Evolutionary conservation across 1,284 basidiomycete genomes (phyloP).

Genomic region (Rhodotorula sp.): DNA sequence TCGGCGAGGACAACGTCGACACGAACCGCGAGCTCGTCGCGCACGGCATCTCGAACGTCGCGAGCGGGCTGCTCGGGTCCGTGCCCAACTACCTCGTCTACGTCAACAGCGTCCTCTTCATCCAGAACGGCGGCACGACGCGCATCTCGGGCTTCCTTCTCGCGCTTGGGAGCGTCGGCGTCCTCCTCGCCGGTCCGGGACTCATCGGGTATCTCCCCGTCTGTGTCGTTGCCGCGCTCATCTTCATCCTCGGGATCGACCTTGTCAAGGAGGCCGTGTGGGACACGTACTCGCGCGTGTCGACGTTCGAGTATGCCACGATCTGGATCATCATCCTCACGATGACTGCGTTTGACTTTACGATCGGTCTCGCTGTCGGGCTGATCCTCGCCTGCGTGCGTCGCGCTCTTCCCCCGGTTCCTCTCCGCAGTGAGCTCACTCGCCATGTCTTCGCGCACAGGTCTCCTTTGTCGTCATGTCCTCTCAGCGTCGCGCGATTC

Average conservation of each 20-base stretch:
- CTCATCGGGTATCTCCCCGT: constrained; percentile 79
- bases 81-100: constrained; percentile 56
- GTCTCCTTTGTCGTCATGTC: constrained; percentile 95
- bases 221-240: constrained; percentile 69
- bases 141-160: constrained; percentile 83
- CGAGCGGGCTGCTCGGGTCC: constrained; percentile 76
- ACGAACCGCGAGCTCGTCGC: constrained; percentile 90
- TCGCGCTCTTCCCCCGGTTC: no score
- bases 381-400: constrained; percentile 60
- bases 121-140: constrained; percentile 87
- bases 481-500: constrained; percentile 77
- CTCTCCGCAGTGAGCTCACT: neutral
- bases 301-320: constrained; percentile 58
- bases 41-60: constrained; percentile 88
- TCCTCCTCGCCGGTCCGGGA: constrained; percentile 79
- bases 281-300: constrained; percentile 87
- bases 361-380: constrained; percentile 88
- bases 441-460: neutral
- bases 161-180: constrained; percentile 68
- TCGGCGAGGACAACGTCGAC: constrained; percentile 84
- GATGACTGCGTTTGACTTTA: constrained; percentile 93
- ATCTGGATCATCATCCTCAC: constrained; percentile 64
- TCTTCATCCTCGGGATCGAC: constrained; percentile 93
- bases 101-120: constrained; percentile 87
- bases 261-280: constrained; percentile 92